These are phyloP conservation scores for Kockovaella imperatae DNA, from an alignment of 768 basidiomycete genomes.

Conservation along the genomic window DNA sequence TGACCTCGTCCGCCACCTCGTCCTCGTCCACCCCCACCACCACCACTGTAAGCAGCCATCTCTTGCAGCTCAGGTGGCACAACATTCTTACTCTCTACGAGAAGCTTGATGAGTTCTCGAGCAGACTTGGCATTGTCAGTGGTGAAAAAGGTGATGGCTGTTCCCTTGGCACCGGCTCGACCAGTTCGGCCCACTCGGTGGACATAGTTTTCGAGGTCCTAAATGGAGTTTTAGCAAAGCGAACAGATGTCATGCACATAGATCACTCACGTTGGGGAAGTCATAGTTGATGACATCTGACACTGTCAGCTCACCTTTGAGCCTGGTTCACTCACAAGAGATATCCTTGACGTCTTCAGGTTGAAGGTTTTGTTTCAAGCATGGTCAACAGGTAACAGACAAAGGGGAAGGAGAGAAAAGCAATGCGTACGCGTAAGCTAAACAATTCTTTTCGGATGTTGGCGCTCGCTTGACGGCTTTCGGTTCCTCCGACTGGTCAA, in stretches of 20 bases:
- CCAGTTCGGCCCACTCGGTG: constrained; percentile 51
- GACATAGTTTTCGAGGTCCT: no score
- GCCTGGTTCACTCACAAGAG: constrained; percentile 48
- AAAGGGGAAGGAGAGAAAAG: constrained; percentile 1
- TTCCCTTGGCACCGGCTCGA: constrained; percentile 73
- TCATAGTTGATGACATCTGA: constrained; percentile 53
- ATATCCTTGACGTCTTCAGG: constrained; percentile 94
- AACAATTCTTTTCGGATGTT: no score
- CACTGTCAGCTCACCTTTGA: not conserved
- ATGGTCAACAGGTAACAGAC: constrained; percentile 7
- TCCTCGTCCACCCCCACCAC: constrained; percentile 51
- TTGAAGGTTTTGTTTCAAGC: constrained; percentile 4
- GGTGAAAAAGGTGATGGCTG: constrained; percentile 92
- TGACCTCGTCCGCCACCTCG: constrained; percentile 29
- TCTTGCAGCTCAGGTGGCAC: constrained; percentile 86
- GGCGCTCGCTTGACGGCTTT: not conserved
- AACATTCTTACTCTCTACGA: constrained; percentile 63
- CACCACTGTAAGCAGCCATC: constrained; percentile 80
- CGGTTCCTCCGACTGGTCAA: not conserved
- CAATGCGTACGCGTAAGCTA: no score
- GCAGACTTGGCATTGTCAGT: constrained; percentile 92
- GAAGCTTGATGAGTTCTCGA: constrained; percentile 77
- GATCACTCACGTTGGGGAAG: constrained; percentile 93
- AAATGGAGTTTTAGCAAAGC: no score
- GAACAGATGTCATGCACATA: constrained; percentile 99